A percentile compares a stretch with the other conserved stretches of the same genome.
These are phyloP conservation scores for Dactylellina sp. DNA, from an alignment of 2,329 filamentous ascomycete species.

Conservation along the genomic window DNA sequence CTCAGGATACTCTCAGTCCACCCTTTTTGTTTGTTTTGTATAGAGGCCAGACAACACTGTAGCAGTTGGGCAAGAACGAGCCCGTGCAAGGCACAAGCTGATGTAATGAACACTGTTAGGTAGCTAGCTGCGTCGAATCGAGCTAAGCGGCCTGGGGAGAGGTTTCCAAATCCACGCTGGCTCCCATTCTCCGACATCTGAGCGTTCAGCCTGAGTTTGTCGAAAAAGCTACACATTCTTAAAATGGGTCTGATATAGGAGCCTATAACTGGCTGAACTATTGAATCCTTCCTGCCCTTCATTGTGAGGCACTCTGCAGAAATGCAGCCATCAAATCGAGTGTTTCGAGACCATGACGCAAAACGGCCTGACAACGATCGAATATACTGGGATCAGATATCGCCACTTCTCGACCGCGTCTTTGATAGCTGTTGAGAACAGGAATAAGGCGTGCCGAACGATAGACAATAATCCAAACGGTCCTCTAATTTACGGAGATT, in stretches of 20 bases:
- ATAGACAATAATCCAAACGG: not conserved
- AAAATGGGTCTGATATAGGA: constrained; percentile 45
- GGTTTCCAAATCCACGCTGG: no score
- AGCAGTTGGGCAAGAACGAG: constrained; percentile 38
- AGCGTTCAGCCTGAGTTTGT: constrained; percentile 2
- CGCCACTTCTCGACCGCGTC: no score
- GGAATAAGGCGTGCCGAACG: not conserved
- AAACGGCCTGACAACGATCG: constrained; percentile 2
- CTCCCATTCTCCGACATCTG: not conserved
- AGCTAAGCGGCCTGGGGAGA: no score
- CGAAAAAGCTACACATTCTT: constrained; percentile 6
- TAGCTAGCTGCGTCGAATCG: constrained; percentile 1
- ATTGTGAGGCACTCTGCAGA: constrained; percentile 13
- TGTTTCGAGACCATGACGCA: constrained; percentile 37
- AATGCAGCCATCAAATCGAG: not conserved
- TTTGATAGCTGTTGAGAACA: not conserved
- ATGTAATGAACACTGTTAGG: not conserved
- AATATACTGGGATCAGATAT: no score
- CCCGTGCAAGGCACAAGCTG: constrained; percentile 26
- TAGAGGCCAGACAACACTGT: no score
- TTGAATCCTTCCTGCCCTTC: constrained; percentile 27
- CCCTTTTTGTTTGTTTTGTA: no score
- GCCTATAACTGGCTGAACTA: constrained; percentile 31
- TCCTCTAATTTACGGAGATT: constrained; percentile 19
- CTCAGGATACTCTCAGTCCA: not conserved